Percentiles rank a stretch among this genome's conserved stretches.
Conservation (phyloP, 2,329 filamentous ascomycete genomes). For the Thelonectria rubi region DNA sequence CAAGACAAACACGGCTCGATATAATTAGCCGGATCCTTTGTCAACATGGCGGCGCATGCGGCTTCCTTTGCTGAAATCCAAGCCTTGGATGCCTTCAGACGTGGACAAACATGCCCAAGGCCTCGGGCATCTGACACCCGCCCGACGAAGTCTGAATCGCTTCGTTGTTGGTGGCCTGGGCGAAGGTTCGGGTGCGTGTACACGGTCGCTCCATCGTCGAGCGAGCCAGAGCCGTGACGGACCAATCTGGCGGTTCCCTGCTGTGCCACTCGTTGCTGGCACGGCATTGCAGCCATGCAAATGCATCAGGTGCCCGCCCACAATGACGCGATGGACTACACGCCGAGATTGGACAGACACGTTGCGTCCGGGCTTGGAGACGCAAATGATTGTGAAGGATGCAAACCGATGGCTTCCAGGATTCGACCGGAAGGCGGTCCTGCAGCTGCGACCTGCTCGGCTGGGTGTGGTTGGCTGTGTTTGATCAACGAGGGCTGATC, state of each 20-base stretch:
- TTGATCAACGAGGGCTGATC: conserved; percentile 33
- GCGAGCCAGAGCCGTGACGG: conserved; percentile 26
- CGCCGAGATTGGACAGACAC: conserved; percentile 37
- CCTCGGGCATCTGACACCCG: not conserved
- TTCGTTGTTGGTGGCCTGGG: conserved; percentile 11
- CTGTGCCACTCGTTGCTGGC: conserved; percentile 39
- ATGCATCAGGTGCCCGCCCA: conserved; percentile 40
- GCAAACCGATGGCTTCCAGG: conserved; percentile 24
- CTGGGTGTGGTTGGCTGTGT: conserved; percentile 32
- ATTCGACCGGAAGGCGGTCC: conserved; percentile 26
- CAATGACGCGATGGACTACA: conserved; percentile 43
- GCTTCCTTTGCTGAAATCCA: not conserved
- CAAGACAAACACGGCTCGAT: not conserved
- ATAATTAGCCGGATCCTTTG: not conserved
- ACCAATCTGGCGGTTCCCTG: conserved; percentile 36
- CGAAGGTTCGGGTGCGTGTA: conserved; percentile 9
- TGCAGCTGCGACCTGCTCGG: conserved; percentile 32
- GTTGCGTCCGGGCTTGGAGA: conserved; percentile 36
- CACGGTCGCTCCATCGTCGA: conserved; percentile 21
- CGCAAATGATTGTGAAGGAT: conserved; percentile 28
- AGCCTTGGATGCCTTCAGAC: not conserved
- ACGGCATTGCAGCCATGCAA: conserved; percentile 38
- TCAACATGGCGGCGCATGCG: not conserved
- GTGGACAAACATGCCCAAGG: not conserved
- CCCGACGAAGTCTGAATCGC: not conserved